A percentile compares a stretch with the other conserved stretches of the same genome.
Conservation (phyloP, 108 stramenopile species). For the Epithemia pelagica region DNA sequence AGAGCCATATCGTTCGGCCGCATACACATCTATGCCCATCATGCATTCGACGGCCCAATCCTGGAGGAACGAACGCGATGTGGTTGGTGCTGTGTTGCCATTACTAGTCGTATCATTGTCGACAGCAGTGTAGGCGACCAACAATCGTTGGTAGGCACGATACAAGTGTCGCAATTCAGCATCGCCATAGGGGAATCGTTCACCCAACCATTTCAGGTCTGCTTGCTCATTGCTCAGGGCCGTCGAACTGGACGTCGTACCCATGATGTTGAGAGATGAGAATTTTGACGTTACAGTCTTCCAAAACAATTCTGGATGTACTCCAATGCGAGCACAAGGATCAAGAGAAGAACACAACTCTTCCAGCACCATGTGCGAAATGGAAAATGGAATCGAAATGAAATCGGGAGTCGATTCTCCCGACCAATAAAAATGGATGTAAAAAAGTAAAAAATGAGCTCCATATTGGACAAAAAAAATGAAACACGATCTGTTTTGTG, state of each 20-base stretch:
- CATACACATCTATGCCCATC: neutral
- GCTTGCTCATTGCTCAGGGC: neutral
- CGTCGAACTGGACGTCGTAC: neutral
- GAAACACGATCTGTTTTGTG: too few species aligned
- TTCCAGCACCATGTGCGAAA: too few species aligned
- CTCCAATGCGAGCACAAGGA: too few species aligned
- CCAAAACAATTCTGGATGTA: too few species aligned
- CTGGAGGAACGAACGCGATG: constrained; percentile 23
- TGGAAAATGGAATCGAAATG: too few species aligned
- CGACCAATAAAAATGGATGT: too few species aligned
- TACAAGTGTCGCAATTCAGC: constrained; percentile 38
- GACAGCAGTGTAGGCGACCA: neutral
- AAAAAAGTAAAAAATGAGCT: too few species aligned
- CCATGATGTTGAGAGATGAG: too few species aligned
- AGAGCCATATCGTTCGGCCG: neutral
- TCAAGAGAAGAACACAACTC: too few species aligned
- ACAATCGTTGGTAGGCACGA: constrained; percentile 19
- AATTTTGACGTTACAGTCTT: too few species aligned
- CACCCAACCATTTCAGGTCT: constrained; percentile 13
- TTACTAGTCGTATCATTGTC: neutral
- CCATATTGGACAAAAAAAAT: too few species aligned
- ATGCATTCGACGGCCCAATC: constrained; percentile 18
- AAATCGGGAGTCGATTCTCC: too few species aligned
- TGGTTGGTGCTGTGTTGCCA: neutral
- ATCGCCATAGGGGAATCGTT: constrained; percentile 53